These are phyloP conservation scores for Suillus cothurnatus DNA, from an alignment of 768 basidiomycete genomes.

Conservation along the genomic window DNA sequence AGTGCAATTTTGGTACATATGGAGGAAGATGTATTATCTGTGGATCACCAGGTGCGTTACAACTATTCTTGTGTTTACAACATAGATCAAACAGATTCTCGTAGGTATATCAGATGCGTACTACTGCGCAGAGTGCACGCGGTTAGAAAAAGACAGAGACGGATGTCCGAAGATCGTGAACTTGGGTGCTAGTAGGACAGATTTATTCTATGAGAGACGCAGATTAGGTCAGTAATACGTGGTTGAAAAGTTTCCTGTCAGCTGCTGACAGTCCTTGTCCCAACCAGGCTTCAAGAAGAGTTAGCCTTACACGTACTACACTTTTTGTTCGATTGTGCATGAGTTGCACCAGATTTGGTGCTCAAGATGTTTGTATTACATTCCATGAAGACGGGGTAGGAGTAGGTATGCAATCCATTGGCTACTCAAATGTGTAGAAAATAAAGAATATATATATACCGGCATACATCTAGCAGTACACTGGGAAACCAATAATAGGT, in stretches of 20 bases:
- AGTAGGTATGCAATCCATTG: neutral
- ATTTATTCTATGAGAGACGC: conserved; percentile 89
- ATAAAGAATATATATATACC: neutral
- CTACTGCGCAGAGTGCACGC: conserved; percentile 97
- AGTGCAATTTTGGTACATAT: conserved; percentile 99
- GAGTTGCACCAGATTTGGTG: neutral
- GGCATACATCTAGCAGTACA: conserved; percentile 46
- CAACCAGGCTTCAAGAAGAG: conserved; percentile 36
- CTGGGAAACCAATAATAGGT: conserved; percentile 63
- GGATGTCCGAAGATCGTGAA: conserved; percentile 99
- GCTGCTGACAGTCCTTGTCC: neutral
- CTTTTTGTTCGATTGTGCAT: neutral
- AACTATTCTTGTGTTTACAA: neutral
- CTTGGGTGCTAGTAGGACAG: conserved; percentile 91
- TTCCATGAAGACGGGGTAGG: neutral
- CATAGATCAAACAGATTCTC: conserved; percentile 1
- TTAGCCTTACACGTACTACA: conserved; percentile 13
- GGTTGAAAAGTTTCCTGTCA: neutral
- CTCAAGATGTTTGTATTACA: neutral
- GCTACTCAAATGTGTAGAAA: neutral
- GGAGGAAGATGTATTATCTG: conserved; percentile 98
- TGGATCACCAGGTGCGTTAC: conserved; percentile 79
- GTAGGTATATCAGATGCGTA: conserved; percentile 98
- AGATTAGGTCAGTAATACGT: conserved; percentile 60
- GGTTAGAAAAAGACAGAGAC: conserved; percentile 95